Base-by-base conservation (phyloP, 345 rosid species). In the Triadica sebifera region DNA sequence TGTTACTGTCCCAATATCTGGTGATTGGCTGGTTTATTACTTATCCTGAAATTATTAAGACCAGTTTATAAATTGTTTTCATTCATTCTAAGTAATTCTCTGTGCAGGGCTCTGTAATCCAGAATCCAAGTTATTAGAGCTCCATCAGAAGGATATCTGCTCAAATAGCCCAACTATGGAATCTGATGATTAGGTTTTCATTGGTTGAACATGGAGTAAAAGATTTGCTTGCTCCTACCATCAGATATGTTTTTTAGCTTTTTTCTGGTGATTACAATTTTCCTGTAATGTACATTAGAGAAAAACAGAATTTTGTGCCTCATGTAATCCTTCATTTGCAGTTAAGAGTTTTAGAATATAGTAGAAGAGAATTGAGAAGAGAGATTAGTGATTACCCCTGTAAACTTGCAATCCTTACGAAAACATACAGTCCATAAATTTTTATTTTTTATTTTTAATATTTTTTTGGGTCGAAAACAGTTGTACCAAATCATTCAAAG, bases 41-140 rank as follows among this genome's bases (percentile, higher is more conserved):
- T 22, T 22, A 4, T 25, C 24, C 34, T 20, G 9, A 57, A 22
- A 20, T 57, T 22, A 20, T 20, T 9, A 16, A 8, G 29, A 6
- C 20, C 8, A 5, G 15, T 15, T 16, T 17, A 50, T 10, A 10
- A 50, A 2, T 52, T 52, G 6, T 52, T 52, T 52, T 52, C 20
- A 17, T 19, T 12, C 45, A 9, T 22, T 59, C 17, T 59, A 51
- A 67, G 41, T 67, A 37, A 16, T 37, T 43, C 10, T 46, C 51
- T 12, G 19, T 81, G 78, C 86, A 92, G 98, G 98, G 34, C 87
- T 94, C 9, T 89, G 98, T 47, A 79, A 76, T 76, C 98, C 98
- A 4, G 96, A 94, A 78, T 80, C 80, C 80, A 85, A 69, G 75
- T 74, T 94, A 78, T 68, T 91, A 75, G 93, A 94, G 78, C 97